Conservation (phyloP, 23 red algal genomes). For the Gracilaria gracilis region DNA sequence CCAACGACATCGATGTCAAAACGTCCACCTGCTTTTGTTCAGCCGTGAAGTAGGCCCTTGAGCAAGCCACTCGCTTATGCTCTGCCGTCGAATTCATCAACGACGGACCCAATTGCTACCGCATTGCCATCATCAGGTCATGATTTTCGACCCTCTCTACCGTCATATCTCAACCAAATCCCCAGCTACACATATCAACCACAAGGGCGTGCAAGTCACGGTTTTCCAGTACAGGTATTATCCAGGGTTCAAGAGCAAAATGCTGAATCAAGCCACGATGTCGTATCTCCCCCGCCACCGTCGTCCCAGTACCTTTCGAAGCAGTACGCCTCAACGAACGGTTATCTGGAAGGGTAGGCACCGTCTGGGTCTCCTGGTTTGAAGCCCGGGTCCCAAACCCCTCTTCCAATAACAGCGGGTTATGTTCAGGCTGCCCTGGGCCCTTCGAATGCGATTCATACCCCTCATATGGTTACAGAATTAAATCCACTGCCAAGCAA, state of each 20-base stretch:
- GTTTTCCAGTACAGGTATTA: not conserved
- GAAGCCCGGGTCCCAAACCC: not conserved
- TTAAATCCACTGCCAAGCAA: not conserved
- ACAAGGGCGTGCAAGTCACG: not conserved
- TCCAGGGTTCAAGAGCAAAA: not conserved
- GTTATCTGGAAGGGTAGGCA: not conserved
- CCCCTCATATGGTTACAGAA: not conserved
- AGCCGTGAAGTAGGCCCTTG: not conserved
- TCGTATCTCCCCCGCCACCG: not conserved
- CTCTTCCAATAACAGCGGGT: not conserved
- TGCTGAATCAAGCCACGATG: not conserved
- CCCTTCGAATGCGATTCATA: not conserved
- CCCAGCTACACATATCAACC: not conserved
- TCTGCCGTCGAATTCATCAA: not conserved
- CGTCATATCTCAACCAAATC: not conserved
- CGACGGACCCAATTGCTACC: not conserved
- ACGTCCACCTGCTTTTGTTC: constrained; percentile 4
- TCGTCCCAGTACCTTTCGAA: not conserved
- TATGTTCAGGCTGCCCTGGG: not conserved
- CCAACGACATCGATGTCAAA: not conserved
- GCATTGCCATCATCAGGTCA: not conserved
- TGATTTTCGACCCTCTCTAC: not conserved
- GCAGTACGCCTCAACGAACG: not conserved
- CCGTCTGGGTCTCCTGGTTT: not conserved
- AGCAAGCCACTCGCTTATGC: not conserved